Evolutionary conservation across 768 basidiomycete genomes (phyloP).

Genomic region (Auriscalpium vulgare): DNA sequence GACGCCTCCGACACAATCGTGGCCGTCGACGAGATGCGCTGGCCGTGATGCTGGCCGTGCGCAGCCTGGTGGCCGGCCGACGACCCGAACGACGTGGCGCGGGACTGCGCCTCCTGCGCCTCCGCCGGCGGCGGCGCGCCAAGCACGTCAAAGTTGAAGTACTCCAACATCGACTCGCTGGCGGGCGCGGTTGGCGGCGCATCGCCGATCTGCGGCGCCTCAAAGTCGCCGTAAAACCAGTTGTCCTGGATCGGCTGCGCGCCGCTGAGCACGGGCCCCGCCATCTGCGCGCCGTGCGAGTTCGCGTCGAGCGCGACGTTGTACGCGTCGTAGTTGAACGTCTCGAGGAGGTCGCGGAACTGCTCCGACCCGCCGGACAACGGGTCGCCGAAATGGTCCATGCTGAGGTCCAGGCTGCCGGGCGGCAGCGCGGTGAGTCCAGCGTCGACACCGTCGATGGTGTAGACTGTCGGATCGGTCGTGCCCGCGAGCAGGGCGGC

Average conservation of each 20-base stretch:
- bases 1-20: not conserved
- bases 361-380: not conserved
- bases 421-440: slow-evolving; percentile 2
- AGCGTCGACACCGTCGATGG: not conserved
- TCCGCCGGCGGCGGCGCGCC: not conserved
- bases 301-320: not conserved
- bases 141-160: not conserved
- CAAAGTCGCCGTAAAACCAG: not conserved
- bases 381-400: slow-evolving; percentile 3
- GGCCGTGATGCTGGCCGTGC: not conserved
- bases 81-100: not conserved
- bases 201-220: not conserved
- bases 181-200: not conserved
- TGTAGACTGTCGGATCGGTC: not conserved
- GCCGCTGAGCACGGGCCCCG: not conserved
- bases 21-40: not conserved
- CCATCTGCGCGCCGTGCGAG: not conserved
- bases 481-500: not conserved
- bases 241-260: not conserved
- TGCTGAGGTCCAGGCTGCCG: slow-evolving; percentile 1
- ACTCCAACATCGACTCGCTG: not conserved
- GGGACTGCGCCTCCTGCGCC: not conserved
- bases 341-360: not conserved
- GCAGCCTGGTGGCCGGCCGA: not conserved
- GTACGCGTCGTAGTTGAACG: not conserved